Evolutionary conservation across 1,284 basidiomycete genomes (phyloP), one percentile per base, ranked within the genome.

Genomic region (Testicularia cyperi): DNA sequence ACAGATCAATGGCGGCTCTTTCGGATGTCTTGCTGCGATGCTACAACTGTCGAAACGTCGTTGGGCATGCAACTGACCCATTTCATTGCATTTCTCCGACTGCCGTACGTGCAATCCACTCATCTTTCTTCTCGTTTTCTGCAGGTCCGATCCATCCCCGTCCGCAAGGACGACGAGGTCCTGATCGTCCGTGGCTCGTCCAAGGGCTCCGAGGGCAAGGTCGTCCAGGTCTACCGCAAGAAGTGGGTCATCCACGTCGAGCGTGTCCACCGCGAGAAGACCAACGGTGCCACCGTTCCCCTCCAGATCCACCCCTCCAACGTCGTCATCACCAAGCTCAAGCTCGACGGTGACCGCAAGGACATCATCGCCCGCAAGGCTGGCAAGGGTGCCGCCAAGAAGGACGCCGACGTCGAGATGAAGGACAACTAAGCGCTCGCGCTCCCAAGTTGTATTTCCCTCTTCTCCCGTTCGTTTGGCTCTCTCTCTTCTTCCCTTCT

Each of bases 171-270:
- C 75, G 95, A 97, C 80, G 94, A 97, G 82, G 95, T 99, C 61
- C 83, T 89, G 77, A 92, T 98, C 74, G 90, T 97, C 55, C 77
- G 78, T 43, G 78, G 78, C 30, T 68, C 68, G 83, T 90, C 70
- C 86, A 94, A 64, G 86, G 92, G 79, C 41, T 46, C 66, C 23
- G 95, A 99, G 83, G 95, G 95, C 47, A 61, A 64, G 47, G 74
- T 79, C 46, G 67, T 69, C 42, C 76, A 78, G 65, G 92, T 97
- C 62, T 96, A 96, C 86, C 88, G 94, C 79, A 96, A 97, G 88
- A 96, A 96, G 81, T 97, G 90, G 89, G 90, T 97, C 51, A 88
- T 98, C 80, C 88, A 97, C 82, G 88, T 99, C 77, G 95, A 98
- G 80, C 90, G 92, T 78, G 92, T 99, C 58, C 87, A 88, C 78